Percentiles rank a stretch among this genome's conserved stretches.
These are phyloP conservation scores for Phaeosphaeria sp. DNA, from an alignment of 2,329 filamentous ascomycete species.

Conservation along the genomic window DNA sequence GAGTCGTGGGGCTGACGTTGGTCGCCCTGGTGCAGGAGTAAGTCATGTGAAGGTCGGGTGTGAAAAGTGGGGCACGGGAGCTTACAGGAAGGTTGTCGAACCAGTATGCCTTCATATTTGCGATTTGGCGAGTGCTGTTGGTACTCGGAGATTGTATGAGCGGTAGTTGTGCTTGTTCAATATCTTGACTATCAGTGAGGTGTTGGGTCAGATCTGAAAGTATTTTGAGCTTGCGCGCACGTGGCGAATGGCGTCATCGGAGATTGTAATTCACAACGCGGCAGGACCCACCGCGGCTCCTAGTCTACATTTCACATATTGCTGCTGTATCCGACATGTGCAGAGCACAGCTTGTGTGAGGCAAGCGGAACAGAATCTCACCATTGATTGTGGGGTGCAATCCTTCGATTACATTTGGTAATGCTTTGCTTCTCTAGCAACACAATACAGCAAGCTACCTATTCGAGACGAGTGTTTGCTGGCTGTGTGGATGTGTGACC, in stretches of 20 bases:
- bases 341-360: neutral
- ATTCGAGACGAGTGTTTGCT: neutral
- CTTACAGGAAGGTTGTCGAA: constrained; percentile 70
- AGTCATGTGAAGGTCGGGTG: constrained; percentile 18
- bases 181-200: constrained; percentile 3
- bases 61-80: neutral
- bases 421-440: neutral
- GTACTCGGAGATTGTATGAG: neutral
- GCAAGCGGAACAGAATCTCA: neutral
- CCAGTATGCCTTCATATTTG: constrained; percentile 72
- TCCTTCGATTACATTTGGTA: neutral
- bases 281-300: neutral
- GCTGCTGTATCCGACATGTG: neutral
- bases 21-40: constrained; percentile 71
- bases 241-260: constrained; percentile 35
- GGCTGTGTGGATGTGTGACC: neutral
- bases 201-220: constrained; percentile 18
- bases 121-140: neutral
- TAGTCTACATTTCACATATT: neutral
- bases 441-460: neutral
- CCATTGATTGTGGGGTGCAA: neutral
- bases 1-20: constrained; percentile 92
- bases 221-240: constrained; percentile 24
- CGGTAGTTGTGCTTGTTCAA: neutral
- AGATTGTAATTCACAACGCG: neutral